phyloP scores from a whole-genome alignment of 164 flowering plant genomes.

The Macadamia integrifolia region DNA sequence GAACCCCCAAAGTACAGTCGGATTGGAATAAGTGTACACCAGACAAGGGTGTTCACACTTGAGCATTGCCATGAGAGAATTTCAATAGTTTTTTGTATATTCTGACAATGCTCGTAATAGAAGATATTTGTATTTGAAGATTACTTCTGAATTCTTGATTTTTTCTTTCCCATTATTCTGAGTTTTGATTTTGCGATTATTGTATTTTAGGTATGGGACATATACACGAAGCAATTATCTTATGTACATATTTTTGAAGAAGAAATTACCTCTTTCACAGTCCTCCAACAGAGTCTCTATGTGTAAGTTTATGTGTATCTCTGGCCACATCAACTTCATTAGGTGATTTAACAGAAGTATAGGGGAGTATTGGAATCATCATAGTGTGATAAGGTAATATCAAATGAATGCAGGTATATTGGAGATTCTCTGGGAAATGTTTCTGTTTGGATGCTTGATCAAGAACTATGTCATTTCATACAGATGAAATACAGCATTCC shows the following conservation, averaged over 20 bases:
- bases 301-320: conserved; percentile 40
- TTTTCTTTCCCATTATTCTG: background rate
- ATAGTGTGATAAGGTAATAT: conserved; percentile 1
- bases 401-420: conserved; percentile 40
- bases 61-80: too few relatives aligned
- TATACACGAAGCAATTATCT: conserved; percentile 51
- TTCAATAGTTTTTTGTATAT: background rate
- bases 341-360: too few relatives aligned
- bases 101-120: background rate
- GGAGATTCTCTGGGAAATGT: conserved; percentile 77
- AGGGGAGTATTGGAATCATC: background rate
- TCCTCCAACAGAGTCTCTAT: conserved; percentile 44
- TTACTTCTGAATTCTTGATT: background rate
- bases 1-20: too few relatives aligned
- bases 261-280: conserved; percentile 61
- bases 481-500: conserved; percentile 75
- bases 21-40: too few relatives aligned
- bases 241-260: conserved; percentile 40
- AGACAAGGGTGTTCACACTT: too few relatives aligned
- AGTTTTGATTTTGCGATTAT: background rate
- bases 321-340: background rate
- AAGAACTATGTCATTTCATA: conserved; percentile 37
- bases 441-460: conserved; percentile 56
- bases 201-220: conserved; percentile 68
- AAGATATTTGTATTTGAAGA: background rate